Evolutionary conservation across 305 asterid species (phyloP).

Genomic region (Fraxinus xanthoxyloides): DNA sequence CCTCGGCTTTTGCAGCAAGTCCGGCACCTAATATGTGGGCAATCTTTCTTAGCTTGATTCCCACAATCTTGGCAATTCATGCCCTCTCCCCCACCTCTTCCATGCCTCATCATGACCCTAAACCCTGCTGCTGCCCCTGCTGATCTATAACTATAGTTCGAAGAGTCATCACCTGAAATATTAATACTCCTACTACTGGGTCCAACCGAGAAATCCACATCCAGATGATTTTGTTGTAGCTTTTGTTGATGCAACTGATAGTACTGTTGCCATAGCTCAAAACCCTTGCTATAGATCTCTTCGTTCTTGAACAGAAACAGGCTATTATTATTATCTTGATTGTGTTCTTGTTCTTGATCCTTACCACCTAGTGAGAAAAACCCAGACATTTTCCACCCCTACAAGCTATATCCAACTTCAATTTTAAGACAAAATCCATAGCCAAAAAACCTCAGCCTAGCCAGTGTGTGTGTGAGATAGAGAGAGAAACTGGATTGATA

Average conservation of each 20-base stretch:
- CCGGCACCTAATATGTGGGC: constrained; percentile 65
- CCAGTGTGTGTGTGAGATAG: constrained; percentile 7
- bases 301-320: constrained; percentile 57
- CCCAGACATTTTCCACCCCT: constrained; percentile 61
- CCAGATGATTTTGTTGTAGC: constrained; percentile 22
- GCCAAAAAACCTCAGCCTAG: constrained; percentile 21
- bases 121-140: constrained; percentile 30
- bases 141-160: constrained; percentile 29
- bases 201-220: constrained; percentile 46
- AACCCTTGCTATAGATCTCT: constrained; percentile 88
- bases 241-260: constrained; percentile 56
- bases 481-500: background rate
- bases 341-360: constrained; percentile 30
- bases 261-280: constrained; percentile 75
- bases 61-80: constrained; percentile 86
- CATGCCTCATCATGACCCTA: constrained; percentile 50
- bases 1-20: constrained; percentile 87
- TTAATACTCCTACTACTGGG: constrained; percentile 33
- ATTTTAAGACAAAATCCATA: constrained; percentile 51
- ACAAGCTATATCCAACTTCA: constrained; percentile 28
- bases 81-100: constrained; percentile 31
- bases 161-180: constrained; percentile 36
- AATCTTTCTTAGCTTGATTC: constrained; percentile 82
- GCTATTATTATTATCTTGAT: constrained; percentile 31
- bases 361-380: constrained; percentile 74